A percentile compares a stretch with the other conserved stretches of the same genome.
Evolutionary conservation across 768 basidiomycete species (phyloP).

Genomic region (Multifurca ochricompacta): DNA sequence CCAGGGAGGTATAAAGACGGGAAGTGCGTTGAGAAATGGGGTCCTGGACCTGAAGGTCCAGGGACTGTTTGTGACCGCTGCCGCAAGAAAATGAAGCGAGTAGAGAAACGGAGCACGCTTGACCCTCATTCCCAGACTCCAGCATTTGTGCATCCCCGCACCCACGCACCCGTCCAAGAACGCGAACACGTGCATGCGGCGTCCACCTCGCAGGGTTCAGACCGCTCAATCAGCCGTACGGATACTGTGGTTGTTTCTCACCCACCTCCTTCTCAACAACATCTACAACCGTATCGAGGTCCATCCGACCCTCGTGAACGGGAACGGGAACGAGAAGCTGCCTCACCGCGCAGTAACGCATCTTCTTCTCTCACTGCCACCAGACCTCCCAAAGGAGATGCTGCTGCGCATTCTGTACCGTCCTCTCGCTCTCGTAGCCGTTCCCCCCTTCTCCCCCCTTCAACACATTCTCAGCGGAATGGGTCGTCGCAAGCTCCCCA

Average conservation of each 20-base stretch:
- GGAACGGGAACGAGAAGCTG: constrained; percentile 16
- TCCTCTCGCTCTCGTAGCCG: constrained; percentile 16
- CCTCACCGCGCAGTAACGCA: constrained; percentile 35
- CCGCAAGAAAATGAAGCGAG: constrained; percentile 77
- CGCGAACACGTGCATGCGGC: constrained; percentile 8
- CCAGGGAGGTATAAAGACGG: constrained; percentile 71
- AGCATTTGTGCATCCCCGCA: constrained; percentile 7
- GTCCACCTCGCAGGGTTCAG: neutral
- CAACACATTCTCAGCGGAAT: constrained; percentile 9
- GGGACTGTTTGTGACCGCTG: constrained; percentile 78
- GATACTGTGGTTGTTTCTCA: constrained; percentile 17
- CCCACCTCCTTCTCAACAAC: neutral
- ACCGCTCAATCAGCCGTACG: constrained; percentile 14
- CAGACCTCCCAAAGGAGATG: constrained; percentile 22
- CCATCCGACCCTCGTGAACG: constrained; percentile 11
- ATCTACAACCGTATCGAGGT: constrained; percentile 3
- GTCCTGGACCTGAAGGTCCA: constrained; percentile 69
- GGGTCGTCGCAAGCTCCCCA: too few species aligned
- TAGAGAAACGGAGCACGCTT: constrained; percentile 59
- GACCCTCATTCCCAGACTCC: constrained; percentile 31
- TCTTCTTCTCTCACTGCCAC: constrained; percentile 9
- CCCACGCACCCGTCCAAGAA: constrained; percentile 9
- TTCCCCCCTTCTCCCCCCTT: constrained; percentile 6
- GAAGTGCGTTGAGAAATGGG: constrained; percentile 81
- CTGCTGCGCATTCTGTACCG: constrained; percentile 24